Evolutionary conservation across 2,329 filamentous ascomycete species (phyloP).

Genomic region (Trichoderma pleuroti): DNA sequence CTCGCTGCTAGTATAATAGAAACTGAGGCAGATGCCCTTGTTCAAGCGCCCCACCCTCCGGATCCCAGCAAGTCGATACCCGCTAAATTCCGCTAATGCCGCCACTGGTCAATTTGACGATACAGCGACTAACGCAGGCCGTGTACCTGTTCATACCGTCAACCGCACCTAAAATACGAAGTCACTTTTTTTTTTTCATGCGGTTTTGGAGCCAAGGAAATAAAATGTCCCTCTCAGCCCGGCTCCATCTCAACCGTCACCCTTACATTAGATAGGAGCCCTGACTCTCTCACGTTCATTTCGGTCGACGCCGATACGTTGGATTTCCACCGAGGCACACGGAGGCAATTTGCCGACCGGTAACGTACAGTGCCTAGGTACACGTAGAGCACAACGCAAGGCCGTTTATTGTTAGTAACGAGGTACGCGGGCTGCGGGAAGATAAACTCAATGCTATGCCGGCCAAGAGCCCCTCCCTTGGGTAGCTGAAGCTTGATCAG

Average conservation of each 20-base stretch:
- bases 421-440: neutral
- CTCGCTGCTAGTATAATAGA: neutral
- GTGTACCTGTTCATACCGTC: neutral
- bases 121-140: constrained; percentile 1
- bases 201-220: neutral
- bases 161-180: neutral
- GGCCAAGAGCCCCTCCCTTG: constrained; percentile 7
- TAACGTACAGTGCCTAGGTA: neutral
- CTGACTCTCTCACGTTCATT: constrained; percentile 4
- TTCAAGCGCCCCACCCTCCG: constrained; percentile 11
- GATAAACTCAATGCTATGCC: constrained; percentile 8
- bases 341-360: constrained; percentile 7
- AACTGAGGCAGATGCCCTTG: neutral
- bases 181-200: neutral
- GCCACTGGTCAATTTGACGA: constrained; percentile 4
- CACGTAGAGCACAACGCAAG: neutral
- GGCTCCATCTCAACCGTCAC: neutral
- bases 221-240: neutral
- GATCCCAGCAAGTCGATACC: constrained; percentile 6
- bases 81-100: constrained; percentile 14
- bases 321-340: constrained; percentile 10
- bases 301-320: constrained; percentile 13
- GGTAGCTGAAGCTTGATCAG: constrained; percentile 4
- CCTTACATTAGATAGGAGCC: constrained; percentile 5
- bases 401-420: neutral